phyloP scores from a whole-genome alignment of 345 rosid genomes.

The Eucalyptus caleyi region DNA sequence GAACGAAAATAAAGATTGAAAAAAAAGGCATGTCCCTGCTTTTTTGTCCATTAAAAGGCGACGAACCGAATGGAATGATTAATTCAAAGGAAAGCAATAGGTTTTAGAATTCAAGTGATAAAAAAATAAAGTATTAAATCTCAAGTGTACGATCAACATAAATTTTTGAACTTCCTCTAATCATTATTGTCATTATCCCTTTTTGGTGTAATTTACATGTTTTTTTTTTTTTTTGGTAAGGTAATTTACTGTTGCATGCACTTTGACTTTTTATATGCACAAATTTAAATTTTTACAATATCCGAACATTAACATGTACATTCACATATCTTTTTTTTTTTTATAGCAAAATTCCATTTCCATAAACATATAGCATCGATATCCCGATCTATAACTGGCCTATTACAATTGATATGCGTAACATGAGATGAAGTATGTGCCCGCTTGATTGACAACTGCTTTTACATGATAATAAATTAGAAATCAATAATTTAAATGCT shows the following conservation, averaged over 20 bases:
- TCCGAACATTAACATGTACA: not conserved
- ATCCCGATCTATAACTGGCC: not conserved
- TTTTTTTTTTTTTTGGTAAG: too few species aligned
- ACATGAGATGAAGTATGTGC: not conserved
- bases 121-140: not conserved
- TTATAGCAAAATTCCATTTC: not conserved
- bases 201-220: not conserved
- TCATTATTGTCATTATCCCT: not conserved
- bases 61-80: not conserved
- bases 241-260: not conserved
- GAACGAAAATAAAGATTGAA: not conserved
- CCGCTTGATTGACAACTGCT: not conserved
- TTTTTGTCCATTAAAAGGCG: not conserved
- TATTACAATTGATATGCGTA: not conserved
- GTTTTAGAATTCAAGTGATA: not conserved
- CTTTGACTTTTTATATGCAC: not conserved
- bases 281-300: not conserved
- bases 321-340: not conserved
- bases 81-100: not conserved
- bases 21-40: not conserved
- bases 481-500: not conserved
- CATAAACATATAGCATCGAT: rapidly evolving
- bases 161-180: not conserved
- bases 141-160: not conserved
- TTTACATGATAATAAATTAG: not conserved